Percentiles rank a stretch among this genome's conserved stretches.
Conservation (phyloP, 2,329 filamentous ascomycete species). For the Neonectria sp. region DNA sequence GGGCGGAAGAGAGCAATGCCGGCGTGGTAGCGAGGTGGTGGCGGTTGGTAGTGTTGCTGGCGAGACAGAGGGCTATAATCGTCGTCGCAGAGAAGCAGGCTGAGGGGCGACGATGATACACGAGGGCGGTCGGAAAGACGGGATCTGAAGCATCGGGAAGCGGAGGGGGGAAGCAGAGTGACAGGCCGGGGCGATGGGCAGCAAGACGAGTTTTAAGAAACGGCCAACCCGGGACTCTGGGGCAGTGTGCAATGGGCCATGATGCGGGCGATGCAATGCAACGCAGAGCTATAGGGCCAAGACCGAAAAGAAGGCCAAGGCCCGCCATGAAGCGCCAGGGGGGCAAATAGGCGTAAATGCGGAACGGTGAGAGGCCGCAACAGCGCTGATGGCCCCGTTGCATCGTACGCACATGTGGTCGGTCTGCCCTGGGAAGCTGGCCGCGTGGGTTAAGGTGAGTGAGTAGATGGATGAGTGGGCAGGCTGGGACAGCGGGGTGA, state of each 20-base stretch:
- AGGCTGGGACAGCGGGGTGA: not conserved
- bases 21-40: slow-evolving; percentile 1
- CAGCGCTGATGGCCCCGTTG: too few relatives aligned
- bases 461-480: too few relatives aligned
- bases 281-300: slow-evolving; percentile 9
- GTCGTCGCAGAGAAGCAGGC: slow-evolving; percentile 38
- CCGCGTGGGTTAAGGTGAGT: too few relatives aligned
- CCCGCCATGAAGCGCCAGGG: slow-evolving; percentile 9
- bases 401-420: not conserved
- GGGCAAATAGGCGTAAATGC: slow-evolving; percentile 11
- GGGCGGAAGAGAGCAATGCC: slow-evolving; percentile 22
- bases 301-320: not conserved
- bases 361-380: slow-evolving; percentile 23
- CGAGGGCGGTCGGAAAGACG: slow-evolving; percentile 41
- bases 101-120: slow-evolving; percentile 36
- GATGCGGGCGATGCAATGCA: slow-evolving; percentile 11
- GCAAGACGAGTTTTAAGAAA: slow-evolving; percentile 47
- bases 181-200: slow-evolving; percentile 21
- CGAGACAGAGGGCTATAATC: slow-evolving; percentile 19
- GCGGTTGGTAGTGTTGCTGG: not conserved
- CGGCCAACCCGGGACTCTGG: slow-evolving; percentile 1
- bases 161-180: not conserved
- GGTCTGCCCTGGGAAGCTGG: too few relatives aligned
- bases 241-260: not conserved
- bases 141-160: slow-evolving; percentile 23